These are phyloP conservation scores for Suzukiozyma palmioleophila DNA, from an alignment of 1,139 yeast species.

Conservation along the genomic window DNA sequence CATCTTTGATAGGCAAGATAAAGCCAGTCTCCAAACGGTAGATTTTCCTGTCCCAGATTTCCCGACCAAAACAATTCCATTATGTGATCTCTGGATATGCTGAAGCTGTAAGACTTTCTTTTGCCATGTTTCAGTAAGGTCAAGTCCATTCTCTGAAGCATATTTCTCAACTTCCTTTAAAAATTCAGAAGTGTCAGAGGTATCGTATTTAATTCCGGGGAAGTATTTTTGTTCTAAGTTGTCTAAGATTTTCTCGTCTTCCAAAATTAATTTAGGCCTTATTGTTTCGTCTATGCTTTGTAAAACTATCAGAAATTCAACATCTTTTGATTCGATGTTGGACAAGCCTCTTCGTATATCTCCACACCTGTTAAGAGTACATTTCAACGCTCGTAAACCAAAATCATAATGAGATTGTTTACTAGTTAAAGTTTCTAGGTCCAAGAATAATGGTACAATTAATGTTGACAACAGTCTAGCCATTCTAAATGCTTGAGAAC, in stretches of 20 bases:
- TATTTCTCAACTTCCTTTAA: constrained; percentile 11
- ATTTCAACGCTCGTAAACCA: constrained; percentile 78
- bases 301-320: constrained; percentile 42
- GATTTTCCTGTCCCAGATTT: constrained; percentile 75
- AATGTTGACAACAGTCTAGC: constrained; percentile 44
- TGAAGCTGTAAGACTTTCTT: constrained; percentile 59
- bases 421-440: constrained; percentile 36
- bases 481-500: constrained; percentile 64
- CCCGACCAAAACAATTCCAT: constrained; percentile 83
- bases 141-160: constrained; percentile 17
- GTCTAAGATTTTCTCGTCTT: constrained; percentile 44
- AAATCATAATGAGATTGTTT: constrained; percentile 80
- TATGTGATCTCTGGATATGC: constrained; percentile 62
- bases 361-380: constrained; percentile 60
- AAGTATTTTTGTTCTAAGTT: constrained; percentile 25
- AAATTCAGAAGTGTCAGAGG: constrained; percentile 14
- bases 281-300: constrained; percentile 57
- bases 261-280: constrained; percentile 56
- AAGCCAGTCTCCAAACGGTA: constrained; percentile 45
- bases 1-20: constrained; percentile 37
- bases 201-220: constrained; percentile 12
- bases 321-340: constrained; percentile 4
- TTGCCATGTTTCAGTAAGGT: constrained; percentile 38
- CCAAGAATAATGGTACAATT: constrained; percentile 55
- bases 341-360: constrained; percentile 27